These are phyloP conservation scores for Erucastrum elatum DNA, from an alignment of 345 rosid species.

Conservation along the genomic window DNA sequence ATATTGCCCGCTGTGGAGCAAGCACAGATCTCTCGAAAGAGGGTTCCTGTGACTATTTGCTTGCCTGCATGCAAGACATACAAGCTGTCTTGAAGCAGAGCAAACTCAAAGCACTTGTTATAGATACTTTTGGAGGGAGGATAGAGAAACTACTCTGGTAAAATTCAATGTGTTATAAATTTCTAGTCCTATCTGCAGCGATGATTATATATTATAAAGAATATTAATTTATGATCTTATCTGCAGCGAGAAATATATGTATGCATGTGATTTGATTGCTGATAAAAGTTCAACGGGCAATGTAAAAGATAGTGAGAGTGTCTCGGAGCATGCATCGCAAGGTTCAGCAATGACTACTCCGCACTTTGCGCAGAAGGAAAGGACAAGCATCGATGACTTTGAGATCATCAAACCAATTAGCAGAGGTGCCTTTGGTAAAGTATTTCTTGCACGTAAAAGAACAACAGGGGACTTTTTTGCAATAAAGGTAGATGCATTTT, in stretches of 20 bases:
- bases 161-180: slow-evolving; percentile 5
- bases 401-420: slow-evolving; percentile 84
- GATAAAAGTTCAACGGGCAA: slow-evolving; percentile 45
- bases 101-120: slow-evolving; percentile 73
- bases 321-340: slow-evolving; percentile 52
- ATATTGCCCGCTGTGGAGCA: slow-evolving; percentile 82
- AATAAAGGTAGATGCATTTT: slow-evolving; percentile 54
- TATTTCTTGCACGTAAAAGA: slow-evolving; percentile 82
- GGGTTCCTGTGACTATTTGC: slow-evolving; percentile 59
- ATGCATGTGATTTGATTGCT: slow-evolving; percentile 57
- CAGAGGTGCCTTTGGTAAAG: slow-evolving; percentile 87
- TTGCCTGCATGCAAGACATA: slow-evolving; percentile 81
- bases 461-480: slow-evolving; percentile 88
- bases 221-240: neutral
- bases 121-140: slow-evolving; percentile 79
- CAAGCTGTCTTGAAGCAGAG: slow-evolving; percentile 66
- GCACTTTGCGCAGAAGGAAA: slow-evolving; percentile 54
- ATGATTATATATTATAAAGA: slow-evolving; percentile 48
- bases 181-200: slow-evolving; percentile 48
- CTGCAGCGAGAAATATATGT: slow-evolving; percentile 74
- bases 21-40: slow-evolving; percentile 59
- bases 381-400: slow-evolving; percentile 80
- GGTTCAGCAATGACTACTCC: slow-evolving; percentile 53
- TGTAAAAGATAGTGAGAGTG: slow-evolving; percentile 46
- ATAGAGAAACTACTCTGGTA: slow-evolving; percentile 75